Evolutionary conservation across 306 rosid species (phyloP), one percentile per base, ranked within the genome.

Genomic region (Sophora flavescens): DNA sequence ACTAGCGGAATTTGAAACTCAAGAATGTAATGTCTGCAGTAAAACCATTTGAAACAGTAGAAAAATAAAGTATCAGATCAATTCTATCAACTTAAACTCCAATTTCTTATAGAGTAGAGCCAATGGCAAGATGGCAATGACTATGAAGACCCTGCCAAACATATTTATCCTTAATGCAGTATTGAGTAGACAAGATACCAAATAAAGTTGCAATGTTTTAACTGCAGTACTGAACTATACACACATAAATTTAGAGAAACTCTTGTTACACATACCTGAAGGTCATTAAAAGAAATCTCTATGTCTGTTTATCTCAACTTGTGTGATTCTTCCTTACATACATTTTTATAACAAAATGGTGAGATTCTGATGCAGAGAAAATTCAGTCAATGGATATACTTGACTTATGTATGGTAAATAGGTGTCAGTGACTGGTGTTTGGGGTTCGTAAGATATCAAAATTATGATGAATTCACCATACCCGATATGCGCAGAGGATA

Each of bases 131-230:
- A 72, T 72, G 66, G 18, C 38, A 59, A 53, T 52, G 68, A 11
- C 57, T 28, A 18, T 42, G 36, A 12, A 59, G 13, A 0, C 33
- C 45, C 42, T 41, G 35, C 32, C n/a, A 73, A 73, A 30, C 69
- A 59, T 73, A 12, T 44, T 26, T 42, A 71, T 28, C 6, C 32
- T 60, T 42, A 38, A 53, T 61, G 69, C 63, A 68, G 41, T 44
- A 50, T 33, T 28, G 12, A 33, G 60, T 26, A 68, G 48, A 60
- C 10, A 42, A 62, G 62, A 41, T 44, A 14, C 59, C 36, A n/a
- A 53, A 69, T 33, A 50, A 56, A 45, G 69, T 56, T 54, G 57
- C 47, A 54, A 57, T 65, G 48, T 68, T 68, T 75, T 35, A 28
- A 32, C 14, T 22, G 22, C 22, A 22, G 22, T 22, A 22, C 22